Evolutionary conservation across 768 basidiomycete species (phyloP).

Genomic region (Lyophyllum semitale): DNA sequence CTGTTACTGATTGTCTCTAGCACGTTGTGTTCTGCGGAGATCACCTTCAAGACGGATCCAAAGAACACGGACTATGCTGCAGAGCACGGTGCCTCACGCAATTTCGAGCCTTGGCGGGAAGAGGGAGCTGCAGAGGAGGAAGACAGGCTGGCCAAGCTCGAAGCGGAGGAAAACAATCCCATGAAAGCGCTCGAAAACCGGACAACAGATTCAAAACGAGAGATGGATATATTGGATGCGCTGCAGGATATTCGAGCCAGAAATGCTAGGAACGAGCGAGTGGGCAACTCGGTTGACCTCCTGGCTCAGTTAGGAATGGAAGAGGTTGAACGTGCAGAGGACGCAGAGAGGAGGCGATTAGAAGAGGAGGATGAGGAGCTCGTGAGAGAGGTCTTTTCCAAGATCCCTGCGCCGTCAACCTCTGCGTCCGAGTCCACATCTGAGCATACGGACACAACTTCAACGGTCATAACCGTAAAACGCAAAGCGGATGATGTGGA

Average conservation of each 20-base stretch:
- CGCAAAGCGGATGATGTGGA: constrained; percentile 83
- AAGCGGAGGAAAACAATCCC: constrained; percentile 94
- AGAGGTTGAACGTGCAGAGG: constrained; percentile 79
- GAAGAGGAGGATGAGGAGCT: constrained; percentile 93
- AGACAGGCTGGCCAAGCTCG: constrained; percentile 81
- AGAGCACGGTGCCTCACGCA: constrained; percentile 96
- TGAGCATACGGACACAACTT: constrained; percentile 10
- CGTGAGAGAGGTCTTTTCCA: constrained; percentile 86
- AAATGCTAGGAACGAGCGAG: constrained; percentile 86
- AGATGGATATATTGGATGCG: constrained; percentile 98
- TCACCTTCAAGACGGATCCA: constrained; percentile 99
- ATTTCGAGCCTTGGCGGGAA: constrained; percentile 97
- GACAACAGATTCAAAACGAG: constrained; percentile 88
- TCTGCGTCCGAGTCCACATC: constrained; percentile 17
- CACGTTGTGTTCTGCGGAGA: constrained; percentile 94
- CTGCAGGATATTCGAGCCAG: constrained; percentile 88
- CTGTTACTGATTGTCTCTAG: constrained; percentile 40
- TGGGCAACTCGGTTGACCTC: constrained; percentile 75
- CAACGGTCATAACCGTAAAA: constrained; percentile 68
- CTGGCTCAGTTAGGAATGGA: constrained; percentile 60
- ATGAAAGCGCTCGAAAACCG: constrained; percentile 97
- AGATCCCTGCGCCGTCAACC: constrained; percentile 45
- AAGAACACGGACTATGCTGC: constrained; percentile 94
- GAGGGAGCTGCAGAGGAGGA: constrained; percentile 76
- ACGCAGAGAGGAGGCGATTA: constrained; percentile 63